phyloP scores from a whole-genome alignment of 1,284 basidiomycete genomes.

The Violaceomyces palustris region DNA sequence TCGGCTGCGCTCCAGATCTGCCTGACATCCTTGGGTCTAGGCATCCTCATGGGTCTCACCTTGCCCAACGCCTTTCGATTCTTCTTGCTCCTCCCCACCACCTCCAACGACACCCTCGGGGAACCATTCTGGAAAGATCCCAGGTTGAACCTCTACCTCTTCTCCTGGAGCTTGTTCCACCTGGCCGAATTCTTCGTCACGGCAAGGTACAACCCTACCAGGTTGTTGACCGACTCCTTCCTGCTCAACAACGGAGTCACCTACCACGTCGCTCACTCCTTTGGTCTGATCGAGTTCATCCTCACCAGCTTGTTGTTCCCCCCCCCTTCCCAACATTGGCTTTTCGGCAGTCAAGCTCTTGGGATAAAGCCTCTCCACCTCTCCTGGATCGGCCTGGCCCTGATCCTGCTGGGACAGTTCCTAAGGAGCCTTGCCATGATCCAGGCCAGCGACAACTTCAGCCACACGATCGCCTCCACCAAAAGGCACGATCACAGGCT shows the following conservation, averaged over 20 bases:
- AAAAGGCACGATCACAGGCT: slow-evolving; percentile 44
- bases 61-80: slow-evolving; percentile 11
- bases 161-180: slow-evolving; percentile 64
- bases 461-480: slow-evolving; percentile 59
- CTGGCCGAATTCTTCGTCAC: slow-evolving; percentile 92
- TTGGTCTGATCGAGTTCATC: slow-evolving; percentile 76
- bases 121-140: background rate
- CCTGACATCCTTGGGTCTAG: slow-evolving; percentile 31
- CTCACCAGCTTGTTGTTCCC: slow-evolving; percentile 48
- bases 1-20: slow-evolving; percentile 21
- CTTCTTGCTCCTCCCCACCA: background rate
- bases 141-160: slow-evolving; percentile 32
- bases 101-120: background rate
- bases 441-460: slow-evolving; percentile 87
- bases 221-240: slow-evolving; percentile 88
- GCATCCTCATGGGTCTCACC: slow-evolving; percentile 23
- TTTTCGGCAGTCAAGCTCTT: too few species aligned
- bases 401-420: slow-evolving; percentile 69
- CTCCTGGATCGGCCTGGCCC: slow-evolving; percentile 57
- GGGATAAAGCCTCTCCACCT: too few species aligned
- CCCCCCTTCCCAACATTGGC: background rate
- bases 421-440: slow-evolving; percentile 90
- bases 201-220: slow-evolving; percentile 87
- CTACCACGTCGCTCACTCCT: slow-evolving; percentile 79
- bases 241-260: slow-evolving; percentile 80